Evolutionary conservation across 108 stramenopile genomes (phyloP).

Genomic region (Pseudonitzschia delicatissima): DNA sequence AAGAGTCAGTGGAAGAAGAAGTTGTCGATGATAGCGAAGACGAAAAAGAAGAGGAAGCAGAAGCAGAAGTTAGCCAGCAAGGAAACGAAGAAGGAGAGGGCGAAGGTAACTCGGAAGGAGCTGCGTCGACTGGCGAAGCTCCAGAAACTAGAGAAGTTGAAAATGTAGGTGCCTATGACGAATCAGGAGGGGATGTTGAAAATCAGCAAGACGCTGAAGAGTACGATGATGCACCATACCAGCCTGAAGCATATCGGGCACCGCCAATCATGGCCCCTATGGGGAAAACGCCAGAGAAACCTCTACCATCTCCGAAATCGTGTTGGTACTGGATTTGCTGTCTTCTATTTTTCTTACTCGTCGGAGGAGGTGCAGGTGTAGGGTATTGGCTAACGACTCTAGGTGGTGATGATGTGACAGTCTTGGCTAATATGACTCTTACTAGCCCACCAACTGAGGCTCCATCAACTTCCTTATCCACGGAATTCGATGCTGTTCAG

Average conservation of each 20-base stretch:
- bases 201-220: not conserved
- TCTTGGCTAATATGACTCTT: not conserved
- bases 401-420: conserved; percentile 6
- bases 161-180: not conserved
- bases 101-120: not conserved
- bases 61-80: not conserved
- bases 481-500: conserved; percentile 21
- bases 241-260: not conserved
- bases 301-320: conserved; percentile 4
- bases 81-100: conserved; percentile 5
- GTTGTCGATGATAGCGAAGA: conserved; percentile 10
- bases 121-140: not conserved
- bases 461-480: conserved; percentile 15
- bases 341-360: not conserved
- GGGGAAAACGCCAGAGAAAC: conserved; percentile 1
- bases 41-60: not conserved
- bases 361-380: conserved; percentile 22
- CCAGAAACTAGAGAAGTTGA: not conserved
- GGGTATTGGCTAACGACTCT: conserved; percentile 23
- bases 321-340: conserved; percentile 28
- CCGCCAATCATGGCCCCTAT: not conserved
- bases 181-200: not conserved
- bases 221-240: not conserved
- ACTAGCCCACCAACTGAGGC: conserved; percentile 29
- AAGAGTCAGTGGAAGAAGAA: conserved; percentile 21